Evolutionary conservation across 306 rosid genomes (phyloP).

Genomic region (Pterocarpus santalinus): DNA sequence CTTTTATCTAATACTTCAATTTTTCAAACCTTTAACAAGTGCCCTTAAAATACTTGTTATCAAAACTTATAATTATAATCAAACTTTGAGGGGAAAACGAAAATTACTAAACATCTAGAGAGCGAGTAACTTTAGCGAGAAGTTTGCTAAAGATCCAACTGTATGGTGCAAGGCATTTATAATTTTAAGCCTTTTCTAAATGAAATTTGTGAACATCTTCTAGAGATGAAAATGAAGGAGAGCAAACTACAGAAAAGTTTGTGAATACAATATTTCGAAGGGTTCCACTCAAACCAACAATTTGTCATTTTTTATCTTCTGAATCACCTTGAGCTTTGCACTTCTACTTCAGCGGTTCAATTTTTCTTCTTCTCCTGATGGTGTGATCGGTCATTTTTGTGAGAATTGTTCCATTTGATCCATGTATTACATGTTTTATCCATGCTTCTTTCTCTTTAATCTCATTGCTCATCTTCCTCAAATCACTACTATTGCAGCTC

Average conservation of each 20-base stretch:
- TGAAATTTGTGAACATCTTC: not conserved
- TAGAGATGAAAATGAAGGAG: not conserved
- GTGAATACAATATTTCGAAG: slow-evolving; percentile 22
- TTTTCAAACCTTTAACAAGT: no score
- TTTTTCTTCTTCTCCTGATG: slow-evolving; percentile 84
- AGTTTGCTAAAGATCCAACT: not conserved
- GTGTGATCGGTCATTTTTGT: slow-evolving; percentile 94
- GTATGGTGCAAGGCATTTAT: not conserved
- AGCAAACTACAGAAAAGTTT: slow-evolving; percentile 8
- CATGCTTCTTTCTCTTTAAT: slow-evolving; percentile 65
- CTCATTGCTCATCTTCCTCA: slow-evolving; percentile 41
- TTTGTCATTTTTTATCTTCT: slow-evolving; percentile 38
- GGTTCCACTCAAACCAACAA: slow-evolving; percentile 30
- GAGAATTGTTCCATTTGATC: slow-evolving; percentile 75
- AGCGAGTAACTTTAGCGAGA: not conserved
- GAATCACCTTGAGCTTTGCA: slow-evolving; percentile 94
- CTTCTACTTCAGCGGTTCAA: slow-evolving; percentile 82
- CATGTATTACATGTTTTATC: slow-evolving; percentile 72
- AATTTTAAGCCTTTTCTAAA: not conserved
- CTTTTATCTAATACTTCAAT: no score
- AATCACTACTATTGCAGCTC: slow-evolving; percentile 35
- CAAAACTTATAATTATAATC: no score
- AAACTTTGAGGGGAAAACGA: no score
- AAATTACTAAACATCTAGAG: no score
- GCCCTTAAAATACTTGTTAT: no score